These are phyloP conservation scores for Alternaria novae-zelandiae DNA, from an alignment of 2,329 filamentous ascomycete genomes.

Conservation along the genomic window DNA sequence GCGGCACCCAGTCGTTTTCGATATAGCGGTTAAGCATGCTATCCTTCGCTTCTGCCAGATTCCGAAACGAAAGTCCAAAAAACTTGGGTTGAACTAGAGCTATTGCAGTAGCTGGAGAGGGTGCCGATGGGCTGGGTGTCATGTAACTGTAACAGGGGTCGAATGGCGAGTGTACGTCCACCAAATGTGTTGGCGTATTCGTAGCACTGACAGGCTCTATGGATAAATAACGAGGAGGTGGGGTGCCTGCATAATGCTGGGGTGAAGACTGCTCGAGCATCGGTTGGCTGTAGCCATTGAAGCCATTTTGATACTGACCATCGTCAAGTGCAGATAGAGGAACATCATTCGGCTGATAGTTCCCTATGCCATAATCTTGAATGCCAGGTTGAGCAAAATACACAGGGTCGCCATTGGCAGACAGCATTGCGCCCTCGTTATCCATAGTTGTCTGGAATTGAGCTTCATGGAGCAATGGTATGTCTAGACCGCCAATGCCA, in stretches of 20 bases:
- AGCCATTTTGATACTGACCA: neutral
- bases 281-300: neutral
- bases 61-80: neutral
- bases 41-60: neutral
- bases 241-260: neutral
- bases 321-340: neutral
- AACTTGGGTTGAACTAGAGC: neutral
- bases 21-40: neutral
- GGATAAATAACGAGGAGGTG: neutral
- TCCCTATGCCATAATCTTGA: neutral
- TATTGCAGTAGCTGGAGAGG: neutral
- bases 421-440: neutral
- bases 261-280: neutral
- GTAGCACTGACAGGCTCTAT: neutral
- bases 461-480: neutral
- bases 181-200: neutral
- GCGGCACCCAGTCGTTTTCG: constrained; percentile 1
- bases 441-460: neutral
- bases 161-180: neutral
- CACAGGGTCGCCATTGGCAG: neutral
- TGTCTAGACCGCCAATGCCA: neutral
- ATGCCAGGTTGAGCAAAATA: neutral
- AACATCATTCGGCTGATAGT: neutral
- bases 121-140: neutral
- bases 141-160: neutral